These are phyloP conservation scores for Camellia sinensis DNA, from an alignment of 148 eudicot genomes.

Conservation along the genomic window DNA sequence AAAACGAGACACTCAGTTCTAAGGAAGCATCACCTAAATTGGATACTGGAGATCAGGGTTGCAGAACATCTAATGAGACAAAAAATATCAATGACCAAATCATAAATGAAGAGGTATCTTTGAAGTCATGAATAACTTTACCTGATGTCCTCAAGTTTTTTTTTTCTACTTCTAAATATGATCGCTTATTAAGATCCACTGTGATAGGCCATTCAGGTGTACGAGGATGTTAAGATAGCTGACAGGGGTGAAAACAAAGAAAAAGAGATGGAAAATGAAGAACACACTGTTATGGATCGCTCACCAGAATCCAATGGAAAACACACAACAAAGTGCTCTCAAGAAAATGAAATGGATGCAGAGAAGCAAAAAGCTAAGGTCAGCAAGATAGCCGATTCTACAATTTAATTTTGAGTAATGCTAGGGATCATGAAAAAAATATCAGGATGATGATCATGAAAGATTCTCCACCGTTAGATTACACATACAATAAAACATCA, in stretches of 20 bases:
- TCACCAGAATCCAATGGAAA: slow-evolving; percentile 5
- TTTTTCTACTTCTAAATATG: not conserved
- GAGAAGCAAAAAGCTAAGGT: slow-evolving; percentile 12
- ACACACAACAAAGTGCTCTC: not conserved
- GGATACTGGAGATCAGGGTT: slow-evolving; percentile 4
- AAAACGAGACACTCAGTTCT: not conserved
- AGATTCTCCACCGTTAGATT: too few relatives aligned
- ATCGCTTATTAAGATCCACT: not conserved
- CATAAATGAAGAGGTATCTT: slow-evolving; percentile 18
- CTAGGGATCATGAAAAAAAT: too few relatives aligned
- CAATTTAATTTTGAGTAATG: not conserved
- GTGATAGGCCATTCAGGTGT: slow-evolving; percentile 15
- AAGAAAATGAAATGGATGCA: slow-evolving; percentile 14
- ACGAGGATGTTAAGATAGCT: slow-evolving; percentile 4
- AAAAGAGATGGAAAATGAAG: slow-evolving; percentile 7
- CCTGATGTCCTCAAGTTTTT: not conserved
- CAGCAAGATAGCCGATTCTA: not conserved
- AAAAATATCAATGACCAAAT: slow-evolving; percentile 12
- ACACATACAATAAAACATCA: too few relatives aligned
- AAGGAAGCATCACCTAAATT: slow-evolving; percentile 1
- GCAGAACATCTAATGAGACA: not conserved
- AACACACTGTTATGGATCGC: not conserved
- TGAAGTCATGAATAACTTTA: slow-evolving; percentile 10
- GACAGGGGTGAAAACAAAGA: not conserved
- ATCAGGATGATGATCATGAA: too few relatives aligned